Percentiles rank a stretch among this genome's conserved stretches.
Evolutionary conservation across 495 filamentous ascomycete species (phyloP).

Genomic region (Friedmanniomyces simplex): DNA sequence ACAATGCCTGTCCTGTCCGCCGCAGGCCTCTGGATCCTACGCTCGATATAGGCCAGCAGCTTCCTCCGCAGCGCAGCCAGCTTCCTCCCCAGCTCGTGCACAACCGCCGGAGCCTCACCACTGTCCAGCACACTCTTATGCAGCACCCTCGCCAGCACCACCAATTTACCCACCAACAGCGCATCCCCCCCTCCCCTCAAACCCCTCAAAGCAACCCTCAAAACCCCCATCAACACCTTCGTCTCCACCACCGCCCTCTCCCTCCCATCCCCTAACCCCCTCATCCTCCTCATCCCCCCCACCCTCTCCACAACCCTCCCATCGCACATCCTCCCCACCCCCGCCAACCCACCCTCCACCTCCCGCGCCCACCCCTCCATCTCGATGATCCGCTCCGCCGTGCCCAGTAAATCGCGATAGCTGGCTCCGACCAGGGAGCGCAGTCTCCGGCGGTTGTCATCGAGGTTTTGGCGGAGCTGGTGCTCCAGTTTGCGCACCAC

Average conservation of each 20-base stretch:
- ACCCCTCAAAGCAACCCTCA: slow-evolving; percentile 43
- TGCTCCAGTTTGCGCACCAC: slow-evolving; percentile 52
- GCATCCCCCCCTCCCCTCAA: slow-evolving; percentile 49
- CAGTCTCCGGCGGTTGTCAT: slow-evolving; percentile 77
- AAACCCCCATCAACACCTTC: slow-evolving; percentile 45
- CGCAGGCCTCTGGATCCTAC: slow-evolving; percentile 46
- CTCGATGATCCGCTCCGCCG: slow-evolving; percentile 79
- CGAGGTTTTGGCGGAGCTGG: slow-evolving; percentile 54
- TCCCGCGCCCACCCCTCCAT: slow-evolving; percentile 72
- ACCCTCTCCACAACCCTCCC: slow-evolving; percentile 59
- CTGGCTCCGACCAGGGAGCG: slow-evolving; percentile 78
- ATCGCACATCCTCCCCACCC: slow-evolving; percentile 70
- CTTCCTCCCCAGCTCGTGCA: slow-evolving; percentile 53
- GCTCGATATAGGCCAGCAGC: slow-evolving; percentile 57
- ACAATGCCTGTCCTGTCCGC: slow-evolving; percentile 47
- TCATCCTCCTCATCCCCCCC: slow-evolving; percentile 49
- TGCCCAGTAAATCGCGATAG: slow-evolving; percentile 85
- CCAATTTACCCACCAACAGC: slow-evolving; percentile 65
- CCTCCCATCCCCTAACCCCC: slow-evolving; percentile 17
- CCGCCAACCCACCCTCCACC: slow-evolving; percentile 58
- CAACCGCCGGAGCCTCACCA: slow-evolving; percentile 39
- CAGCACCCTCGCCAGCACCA: slow-evolving; percentile 63
- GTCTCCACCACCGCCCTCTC: slow-evolving; percentile 7
- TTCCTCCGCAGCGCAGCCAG: slow-evolving; percentile 49
- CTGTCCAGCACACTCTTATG: slow-evolving; percentile 55